phyloP scores from a whole-genome alignment of 2,329 filamentous ascomycete species.

The Parastagonospora nodorum region DNA sequence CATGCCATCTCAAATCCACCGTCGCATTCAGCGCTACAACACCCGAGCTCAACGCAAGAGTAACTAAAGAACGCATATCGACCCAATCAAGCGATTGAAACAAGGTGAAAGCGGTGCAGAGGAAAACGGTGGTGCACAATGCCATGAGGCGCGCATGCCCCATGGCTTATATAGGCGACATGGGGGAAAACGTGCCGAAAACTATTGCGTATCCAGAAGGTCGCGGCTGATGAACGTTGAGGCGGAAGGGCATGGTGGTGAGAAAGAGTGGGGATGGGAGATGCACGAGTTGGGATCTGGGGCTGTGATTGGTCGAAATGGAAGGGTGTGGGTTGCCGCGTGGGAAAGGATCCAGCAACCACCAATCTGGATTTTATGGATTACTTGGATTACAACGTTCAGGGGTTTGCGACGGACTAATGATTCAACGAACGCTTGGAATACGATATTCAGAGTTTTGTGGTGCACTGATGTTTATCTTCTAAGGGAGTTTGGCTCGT shows the following conservation, averaged over 20 bases:
- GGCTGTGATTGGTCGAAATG: slow-evolving; percentile 18
- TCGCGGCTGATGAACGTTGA: slow-evolving; percentile 14
- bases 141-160: slow-evolving; percentile 16
- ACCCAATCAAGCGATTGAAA: slow-evolving; percentile 20
- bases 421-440: too few relatives aligned
- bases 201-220: slow-evolving; percentile 28
- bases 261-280: slow-evolving; percentile 4
- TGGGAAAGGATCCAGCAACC: not conserved
- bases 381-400: not conserved
- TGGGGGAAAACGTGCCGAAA: slow-evolving; percentile 2
- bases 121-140: slow-evolving; percentile 19
- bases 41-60: slow-evolving; percentile 24
- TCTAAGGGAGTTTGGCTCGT: too few relatives aligned
- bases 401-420: too few relatives aligned
- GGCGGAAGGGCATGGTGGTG: too few relatives aligned
- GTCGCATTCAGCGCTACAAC: slow-evolving; percentile 16
- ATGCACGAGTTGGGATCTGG: slow-evolving; percentile 21
- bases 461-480: too few relatives aligned
- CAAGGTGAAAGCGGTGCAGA: slow-evolving; percentile 24
- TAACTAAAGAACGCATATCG: slow-evolving; percentile 27
- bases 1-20: slow-evolving; percentile 41
- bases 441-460: too few relatives aligned
- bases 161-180: slow-evolving; percentile 28
- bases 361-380: too few relatives aligned
- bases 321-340: not conserved